A percentile compares a stretch with the other conserved stretches of the same genome.
phyloP scores from a whole-genome alignment of 1,284 basidiomycete species.

The Singerocomus inundabilis region DNA sequence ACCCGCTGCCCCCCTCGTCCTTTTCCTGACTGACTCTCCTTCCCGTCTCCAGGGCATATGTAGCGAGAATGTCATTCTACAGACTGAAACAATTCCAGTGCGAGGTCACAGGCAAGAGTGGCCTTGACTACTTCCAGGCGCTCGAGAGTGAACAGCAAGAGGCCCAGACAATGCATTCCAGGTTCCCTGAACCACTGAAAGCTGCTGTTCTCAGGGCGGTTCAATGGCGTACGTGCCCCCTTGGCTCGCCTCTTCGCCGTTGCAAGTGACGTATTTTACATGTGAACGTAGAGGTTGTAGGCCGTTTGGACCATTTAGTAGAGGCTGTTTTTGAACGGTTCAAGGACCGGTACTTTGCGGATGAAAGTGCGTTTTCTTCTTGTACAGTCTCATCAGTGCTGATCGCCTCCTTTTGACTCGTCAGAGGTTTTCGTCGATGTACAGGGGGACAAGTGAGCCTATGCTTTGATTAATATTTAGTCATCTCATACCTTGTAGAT shows the following conservation, averaged over 20 bases:
- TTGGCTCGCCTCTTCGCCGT: conserved; percentile 19
- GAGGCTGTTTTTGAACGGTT: conserved; percentile 95
- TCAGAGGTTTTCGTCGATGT: conserved; percentile 83
- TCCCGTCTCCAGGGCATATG: conserved; percentile 68
- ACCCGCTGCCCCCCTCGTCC: conserved; percentile 10
- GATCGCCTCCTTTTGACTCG: conserved; percentile 25
- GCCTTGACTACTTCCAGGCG: conserved; percentile 92
- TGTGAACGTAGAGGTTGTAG: conserved; percentile 78
- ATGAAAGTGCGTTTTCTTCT: conserved; percentile 69
- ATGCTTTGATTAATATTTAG: conserved; percentile 20
- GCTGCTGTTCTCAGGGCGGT: conserved; percentile 86
- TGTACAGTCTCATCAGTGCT: conserved; percentile 13
- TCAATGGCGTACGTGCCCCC: conserved; percentile 84
- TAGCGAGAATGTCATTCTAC: conserved; percentile 91
- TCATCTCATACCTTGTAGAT: conserved; percentile 47
- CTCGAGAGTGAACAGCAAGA: conserved; percentile 89
- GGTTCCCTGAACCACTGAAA: conserved; percentile 93
- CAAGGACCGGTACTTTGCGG: conserved; percentile 90
- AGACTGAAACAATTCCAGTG: conserved; percentile 91
- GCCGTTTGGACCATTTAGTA: conserved; percentile 90
- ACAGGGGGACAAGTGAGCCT: conserved; percentile 72
- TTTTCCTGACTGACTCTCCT: conserved; percentile 25
- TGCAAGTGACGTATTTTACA: conserved; percentile 14
- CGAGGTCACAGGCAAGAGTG: conserved; percentile 92
- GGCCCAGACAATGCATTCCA: conserved; percentile 81